These are phyloP conservation scores for Nymphaea colorata DNA, from an alignment of 164 flowering plant species.

Conservation along the genomic window DNA sequence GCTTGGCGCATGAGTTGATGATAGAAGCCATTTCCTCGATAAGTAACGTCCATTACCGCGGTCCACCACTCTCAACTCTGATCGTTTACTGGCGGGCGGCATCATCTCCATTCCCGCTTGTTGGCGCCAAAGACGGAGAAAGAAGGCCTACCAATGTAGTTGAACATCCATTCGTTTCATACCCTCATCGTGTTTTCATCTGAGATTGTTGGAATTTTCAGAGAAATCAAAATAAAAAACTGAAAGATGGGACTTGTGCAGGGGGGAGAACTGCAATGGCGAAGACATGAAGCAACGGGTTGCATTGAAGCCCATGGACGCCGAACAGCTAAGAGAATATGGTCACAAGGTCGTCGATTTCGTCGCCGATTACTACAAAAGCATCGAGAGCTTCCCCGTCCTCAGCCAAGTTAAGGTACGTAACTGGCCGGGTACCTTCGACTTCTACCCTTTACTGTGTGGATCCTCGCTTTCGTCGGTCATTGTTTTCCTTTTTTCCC, in stretches of 20 bases:
- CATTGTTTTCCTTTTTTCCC: no score
- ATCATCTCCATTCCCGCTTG: no score
- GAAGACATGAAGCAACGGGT: background rate
- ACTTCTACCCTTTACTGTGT: no score
- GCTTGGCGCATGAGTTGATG: no score
- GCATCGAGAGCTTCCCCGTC: conserved; percentile 64
- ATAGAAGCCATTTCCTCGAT: no score
- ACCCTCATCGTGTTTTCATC: background rate
- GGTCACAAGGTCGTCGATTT: conserved; percentile 91
- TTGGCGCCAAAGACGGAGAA: no score
- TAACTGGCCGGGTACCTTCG: background rate
- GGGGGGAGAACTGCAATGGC: conserved; percentile 12
- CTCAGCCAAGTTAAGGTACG: conserved; percentile 87
- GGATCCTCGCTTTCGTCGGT: no score
- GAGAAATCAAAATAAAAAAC: background rate
- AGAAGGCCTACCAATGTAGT: no score
- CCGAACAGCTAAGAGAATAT: conserved; percentile 80
- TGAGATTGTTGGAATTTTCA: background rate
- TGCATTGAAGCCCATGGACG: conserved; percentile 76
- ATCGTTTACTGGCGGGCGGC: no score
- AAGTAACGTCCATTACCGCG: no score
- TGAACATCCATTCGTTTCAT: no score
- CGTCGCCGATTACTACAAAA: conserved; percentile 79
- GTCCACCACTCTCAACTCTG: no score
- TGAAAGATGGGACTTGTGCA: conserved; percentile 1